Conservation (phyloP, 179 eudicot species). For the Beta lomatogona region DNA sequence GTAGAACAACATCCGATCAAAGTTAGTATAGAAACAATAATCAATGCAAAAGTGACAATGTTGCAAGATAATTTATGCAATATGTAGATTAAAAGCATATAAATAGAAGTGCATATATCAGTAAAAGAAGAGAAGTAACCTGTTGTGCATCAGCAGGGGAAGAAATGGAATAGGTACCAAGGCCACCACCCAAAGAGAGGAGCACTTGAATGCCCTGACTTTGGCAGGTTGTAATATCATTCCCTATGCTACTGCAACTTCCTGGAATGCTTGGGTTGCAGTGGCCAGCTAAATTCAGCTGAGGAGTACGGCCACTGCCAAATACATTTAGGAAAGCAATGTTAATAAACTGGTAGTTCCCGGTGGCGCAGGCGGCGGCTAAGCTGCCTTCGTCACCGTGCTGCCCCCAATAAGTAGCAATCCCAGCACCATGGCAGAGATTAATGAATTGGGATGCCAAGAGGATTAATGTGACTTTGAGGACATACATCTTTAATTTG, state of each 20-base stretch:
- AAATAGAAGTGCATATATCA: too few relatives aligned
- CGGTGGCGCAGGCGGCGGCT: slow-evolving; percentile 38
- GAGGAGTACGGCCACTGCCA: slow-evolving; percentile 42
- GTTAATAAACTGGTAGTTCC: slow-evolving; percentile 34
- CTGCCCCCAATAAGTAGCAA: slow-evolving; percentile 54
- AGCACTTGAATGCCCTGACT: slow-evolving; percentile 36
- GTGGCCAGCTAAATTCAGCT: slow-evolving; percentile 47
- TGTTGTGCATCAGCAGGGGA: slow-evolving; percentile 39
- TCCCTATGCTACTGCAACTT: slow-evolving; percentile 26
- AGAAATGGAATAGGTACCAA: slow-evolving; percentile 33
- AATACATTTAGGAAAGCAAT: slow-evolving; percentile 43
- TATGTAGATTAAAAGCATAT: too few relatives aligned
- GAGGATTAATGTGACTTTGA: slow-evolving; percentile 14
- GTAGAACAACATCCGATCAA: too few relatives aligned
- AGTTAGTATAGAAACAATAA: too few relatives aligned
- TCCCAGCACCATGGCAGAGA: slow-evolving; percentile 33
- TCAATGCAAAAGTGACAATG: too few relatives aligned
- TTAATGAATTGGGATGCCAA: slow-evolving; percentile 16
- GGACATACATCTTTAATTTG: slow-evolving; percentile 10
- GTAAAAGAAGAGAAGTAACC: background rate
- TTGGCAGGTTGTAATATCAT: slow-evolving; percentile 37
- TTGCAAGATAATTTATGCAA: too few relatives aligned
- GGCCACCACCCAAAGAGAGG: slow-evolving; percentile 49
- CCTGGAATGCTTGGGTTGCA: slow-evolving; percentile 30
- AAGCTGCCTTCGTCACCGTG: slow-evolving; percentile 37